Conservation (phyloP, 371 early-diverging fungal species). For the Mucor lusitanicus region DNA sequence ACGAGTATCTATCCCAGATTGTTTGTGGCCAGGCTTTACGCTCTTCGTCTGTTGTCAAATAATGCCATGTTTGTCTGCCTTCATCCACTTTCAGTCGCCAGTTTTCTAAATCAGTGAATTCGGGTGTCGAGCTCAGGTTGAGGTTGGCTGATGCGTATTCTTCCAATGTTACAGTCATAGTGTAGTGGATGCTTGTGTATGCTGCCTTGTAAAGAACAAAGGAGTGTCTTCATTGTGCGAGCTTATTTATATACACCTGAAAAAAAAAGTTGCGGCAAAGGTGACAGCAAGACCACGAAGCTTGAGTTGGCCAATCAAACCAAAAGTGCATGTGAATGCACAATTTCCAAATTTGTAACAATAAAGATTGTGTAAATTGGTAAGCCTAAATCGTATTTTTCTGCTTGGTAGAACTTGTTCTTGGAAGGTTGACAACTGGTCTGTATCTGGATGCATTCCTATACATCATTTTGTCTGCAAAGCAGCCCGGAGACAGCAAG, state of each 20-base stretch:
- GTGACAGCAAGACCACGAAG: neutral
- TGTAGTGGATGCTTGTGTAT: neutral
- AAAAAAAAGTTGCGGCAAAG: conserved; percentile 1
- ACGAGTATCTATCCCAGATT: conserved; percentile 85
- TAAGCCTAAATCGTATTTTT: neutral
- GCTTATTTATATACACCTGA: neutral
- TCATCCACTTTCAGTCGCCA: conserved; percentile 81
- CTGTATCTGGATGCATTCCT: neutral
- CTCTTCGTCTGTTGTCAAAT: conserved; percentile 70
- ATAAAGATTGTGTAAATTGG: conserved; percentile 2
- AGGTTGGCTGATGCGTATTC: conserved; percentile 36
- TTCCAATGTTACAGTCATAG: conserved; percentile 13
- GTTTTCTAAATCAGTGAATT: conserved; percentile 67
- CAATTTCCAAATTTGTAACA: neutral
- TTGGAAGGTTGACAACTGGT: neutral
- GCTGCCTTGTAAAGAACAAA: neutral
- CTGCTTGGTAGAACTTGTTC: neutral
- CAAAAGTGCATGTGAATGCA: neutral
- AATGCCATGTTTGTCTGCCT: conserved; percentile 96
- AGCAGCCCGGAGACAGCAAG: neutral
- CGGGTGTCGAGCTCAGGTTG: conserved; percentile 36
- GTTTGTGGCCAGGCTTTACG: conserved; percentile 75
- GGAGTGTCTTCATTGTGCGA: neutral
- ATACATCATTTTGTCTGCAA: neutral
- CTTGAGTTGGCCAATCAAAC: neutral